phyloP scores from a whole-genome alignment of 202 grass and related monocot species.

The Saccharum hybrid region DNA sequence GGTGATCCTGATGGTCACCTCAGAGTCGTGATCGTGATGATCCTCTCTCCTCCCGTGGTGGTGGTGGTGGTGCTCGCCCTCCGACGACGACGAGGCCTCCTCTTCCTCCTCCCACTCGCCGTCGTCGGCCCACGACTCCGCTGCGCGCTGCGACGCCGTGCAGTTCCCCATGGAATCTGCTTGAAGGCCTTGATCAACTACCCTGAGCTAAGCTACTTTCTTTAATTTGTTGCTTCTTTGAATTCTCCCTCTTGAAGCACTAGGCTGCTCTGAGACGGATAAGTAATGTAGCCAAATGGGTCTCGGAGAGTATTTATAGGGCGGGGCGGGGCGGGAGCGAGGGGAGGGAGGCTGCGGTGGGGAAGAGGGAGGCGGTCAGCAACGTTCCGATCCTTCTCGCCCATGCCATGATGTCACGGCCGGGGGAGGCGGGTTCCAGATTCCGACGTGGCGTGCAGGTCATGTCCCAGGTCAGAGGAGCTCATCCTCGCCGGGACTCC shows the following conservation, averaged over 20 bases:
- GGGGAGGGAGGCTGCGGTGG: too few species aligned
- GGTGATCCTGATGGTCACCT: conserved; percentile 73
- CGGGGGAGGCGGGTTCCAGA: background rate
- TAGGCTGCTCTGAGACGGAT: conserved; percentile 10
- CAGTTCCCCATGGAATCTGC: conserved; percentile 48
- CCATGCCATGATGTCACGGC: conserved; percentile 36
- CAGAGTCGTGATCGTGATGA: background rate
- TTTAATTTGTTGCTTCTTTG: background rate
- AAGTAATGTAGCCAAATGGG: conserved; percentile 26
- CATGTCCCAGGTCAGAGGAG: conserved; percentile 37
- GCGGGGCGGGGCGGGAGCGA: background rate
- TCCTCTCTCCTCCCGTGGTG: background rate
- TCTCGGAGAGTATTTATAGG: conserved; percentile 24
- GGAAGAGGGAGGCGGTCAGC: background rate
- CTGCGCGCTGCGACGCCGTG: conserved; percentile 31
- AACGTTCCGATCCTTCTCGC: background rate
- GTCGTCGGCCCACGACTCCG: conserved; percentile 49
- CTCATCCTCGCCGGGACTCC: conserved; percentile 22
- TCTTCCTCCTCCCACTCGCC: conserved; percentile 46
- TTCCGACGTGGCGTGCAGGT: conserved; percentile 46
- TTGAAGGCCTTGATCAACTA: background rate
- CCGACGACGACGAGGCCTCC: background rate
- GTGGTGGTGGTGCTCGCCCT: background rate
- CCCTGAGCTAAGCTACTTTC: background rate
- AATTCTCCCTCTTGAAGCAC: background rate